Evolutionary conservation across 2,329 filamentous ascomycete genomes (phyloP).

Genomic region (Aspergillus thermomutatus): DNA sequence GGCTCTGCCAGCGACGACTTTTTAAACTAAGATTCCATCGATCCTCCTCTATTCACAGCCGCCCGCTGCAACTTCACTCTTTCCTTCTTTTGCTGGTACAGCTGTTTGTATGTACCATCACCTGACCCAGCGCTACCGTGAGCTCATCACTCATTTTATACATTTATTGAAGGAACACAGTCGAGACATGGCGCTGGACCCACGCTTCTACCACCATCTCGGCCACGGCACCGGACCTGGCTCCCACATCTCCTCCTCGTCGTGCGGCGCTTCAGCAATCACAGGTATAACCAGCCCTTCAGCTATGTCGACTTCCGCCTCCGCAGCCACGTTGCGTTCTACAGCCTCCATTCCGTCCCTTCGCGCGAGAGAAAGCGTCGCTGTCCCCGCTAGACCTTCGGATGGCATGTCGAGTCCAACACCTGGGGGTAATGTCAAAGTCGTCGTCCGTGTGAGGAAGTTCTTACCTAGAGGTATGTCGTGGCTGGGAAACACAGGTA

Average conservation of each 20-base stretch:
- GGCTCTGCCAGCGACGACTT: neutral
- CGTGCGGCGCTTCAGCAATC: slow-evolving; percentile 30
- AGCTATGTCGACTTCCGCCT: slow-evolving; percentile 35
- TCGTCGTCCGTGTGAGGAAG: slow-evolving; percentile 75
- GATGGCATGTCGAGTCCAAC: slow-evolving; percentile 46
- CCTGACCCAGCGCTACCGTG: slow-evolving; percentile 37
- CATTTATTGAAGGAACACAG: slow-evolving; percentile 37
- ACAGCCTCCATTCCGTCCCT: slow-evolving; percentile 76
- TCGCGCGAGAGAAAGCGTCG: slow-evolving; percentile 67
- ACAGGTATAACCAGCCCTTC: slow-evolving; percentile 38
- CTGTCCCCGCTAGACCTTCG: slow-evolving; percentile 51
- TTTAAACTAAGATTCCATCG: slow-evolving; percentile 1
- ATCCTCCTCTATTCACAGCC: slow-evolving; percentile 5
- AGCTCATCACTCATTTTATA: slow-evolving; percentile 37
- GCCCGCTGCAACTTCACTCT: neutral
- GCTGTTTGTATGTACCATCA: slow-evolving; percentile 40
- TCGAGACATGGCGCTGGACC: slow-evolving; percentile 41
- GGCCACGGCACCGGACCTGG: slow-evolving; percentile 26
- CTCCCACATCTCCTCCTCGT: slow-evolving; percentile 33
- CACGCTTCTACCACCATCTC: slow-evolving; percentile 38
- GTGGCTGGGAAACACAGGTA: neutral
- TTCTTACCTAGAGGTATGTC: slow-evolving; percentile 71
- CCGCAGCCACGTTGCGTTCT: slow-evolving; percentile 46
- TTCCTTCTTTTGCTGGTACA: slow-evolving; percentile 16
- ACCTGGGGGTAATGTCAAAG: slow-evolving; percentile 71